Evolutionary conservation across 768 basidiomycete genomes (phyloP), one percentile per base, ranked within the genome.

Genomic region (Russula compacta): DNA sequence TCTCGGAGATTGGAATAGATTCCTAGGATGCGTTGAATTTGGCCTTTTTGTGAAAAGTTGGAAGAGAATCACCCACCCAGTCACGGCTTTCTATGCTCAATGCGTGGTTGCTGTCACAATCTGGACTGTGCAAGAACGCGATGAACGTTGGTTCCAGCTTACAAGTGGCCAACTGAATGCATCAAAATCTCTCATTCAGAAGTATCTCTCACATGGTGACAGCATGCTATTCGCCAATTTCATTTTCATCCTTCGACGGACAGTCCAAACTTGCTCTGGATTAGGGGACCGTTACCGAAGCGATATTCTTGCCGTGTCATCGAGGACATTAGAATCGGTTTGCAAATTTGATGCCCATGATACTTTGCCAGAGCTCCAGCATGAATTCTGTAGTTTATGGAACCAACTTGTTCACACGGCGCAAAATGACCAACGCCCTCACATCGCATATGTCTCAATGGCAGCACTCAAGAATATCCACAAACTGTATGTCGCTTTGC

Each of bases 311-410:
- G 24, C 0, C 6, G 46, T 6, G 15, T 19, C 21, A 19, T 7
- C 53, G 33, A 60, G 36, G 38, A 49, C 53, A 0, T 19, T 60
- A 12, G 29, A 49, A 50, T 33, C 5, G 1, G 38, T 50, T 11
- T 42, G 47, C 19, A 24, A 43, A 11, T 35, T 43, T 6, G 53
- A 50, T 9, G 8, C 17, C 32, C 39, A 24, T 4, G 9, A 2
- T 17, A 33, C 48, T 10, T 1, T 49, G 8, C 53, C 59, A 17
- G 46, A 17, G 14, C 44, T 53, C 19, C 44, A 36, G 32, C n/a
- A 60, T 10, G 52, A 54, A 10, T 60, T 60, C 29, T 60, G 53
- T 10, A 10, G 17, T 39, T 38, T 60, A 10, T 60, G 59, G 59
- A 60, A 60, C 32, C 52, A 33, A 24, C 24, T 52, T 6, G 48